phyloP scores from a whole-genome alignment of 495 filamentous ascomycete genomes.

The Hypoxylon crocopeplum region DNA sequence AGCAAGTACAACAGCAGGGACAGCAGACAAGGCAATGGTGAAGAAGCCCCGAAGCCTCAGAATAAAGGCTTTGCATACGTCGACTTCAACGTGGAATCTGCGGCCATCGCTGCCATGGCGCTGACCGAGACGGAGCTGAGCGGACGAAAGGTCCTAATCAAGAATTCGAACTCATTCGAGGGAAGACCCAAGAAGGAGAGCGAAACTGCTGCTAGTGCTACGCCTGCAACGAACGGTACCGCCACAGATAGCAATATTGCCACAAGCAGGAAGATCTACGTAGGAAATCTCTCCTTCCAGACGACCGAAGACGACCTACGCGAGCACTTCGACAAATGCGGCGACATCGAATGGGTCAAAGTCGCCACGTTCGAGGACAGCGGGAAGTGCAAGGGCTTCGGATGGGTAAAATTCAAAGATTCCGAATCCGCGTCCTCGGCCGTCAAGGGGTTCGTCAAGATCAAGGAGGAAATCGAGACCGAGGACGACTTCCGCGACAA shows the following conservation, averaged over 20 bases:
- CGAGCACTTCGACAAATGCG: constrained; percentile 82
- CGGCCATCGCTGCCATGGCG: constrained; percentile 73
- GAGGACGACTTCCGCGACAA: constrained; percentile 65
- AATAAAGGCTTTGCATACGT: constrained; percentile 96
- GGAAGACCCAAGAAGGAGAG: constrained; percentile 67
- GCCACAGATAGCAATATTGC: constrained; percentile 57
- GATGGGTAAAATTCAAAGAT: constrained; percentile 89
- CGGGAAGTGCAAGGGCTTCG: constrained; percentile 98
- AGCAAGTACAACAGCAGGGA: constrained; percentile 41
- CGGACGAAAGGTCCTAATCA: constrained; percentile 86
- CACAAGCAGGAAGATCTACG: constrained; percentile 81
- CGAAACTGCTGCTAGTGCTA: constrained; percentile 13
- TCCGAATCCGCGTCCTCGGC: constrained; percentile 75
- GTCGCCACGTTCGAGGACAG: constrained; percentile 95
- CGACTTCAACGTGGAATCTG: constrained; percentile 76
- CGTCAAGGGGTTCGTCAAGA: constrained; percentile 78
- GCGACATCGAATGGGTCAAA: constrained; percentile 77
- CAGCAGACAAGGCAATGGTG: constrained; percentile 51
- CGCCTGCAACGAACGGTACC: constrained; percentile 58
- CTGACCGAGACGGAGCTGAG: constrained; percentile 79
- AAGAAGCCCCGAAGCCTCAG: constrained; percentile 42
- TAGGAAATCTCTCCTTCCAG: constrained; percentile 90
- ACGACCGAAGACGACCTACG: constrained; percentile 79
- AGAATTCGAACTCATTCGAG: constrained; percentile 84
- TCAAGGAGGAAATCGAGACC: constrained; percentile 61